Conservation (phyloP, 345 rosid species). For the Gossypium turneri region DNA sequence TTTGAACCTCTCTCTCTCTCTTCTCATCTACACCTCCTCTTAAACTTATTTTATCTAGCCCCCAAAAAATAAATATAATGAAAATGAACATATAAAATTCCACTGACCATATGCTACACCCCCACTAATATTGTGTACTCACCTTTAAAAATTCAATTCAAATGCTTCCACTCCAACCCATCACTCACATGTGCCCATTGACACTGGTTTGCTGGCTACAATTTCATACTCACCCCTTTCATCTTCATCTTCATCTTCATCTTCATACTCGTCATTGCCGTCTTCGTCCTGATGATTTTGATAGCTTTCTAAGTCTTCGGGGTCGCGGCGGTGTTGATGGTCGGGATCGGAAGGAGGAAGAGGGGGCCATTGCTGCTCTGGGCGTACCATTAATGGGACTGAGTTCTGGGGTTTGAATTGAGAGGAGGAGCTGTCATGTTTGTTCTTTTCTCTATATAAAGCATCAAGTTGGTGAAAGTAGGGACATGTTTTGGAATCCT, state of each 20-base stretch:
- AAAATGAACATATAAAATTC: slow-evolving; percentile 23
- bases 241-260: slow-evolving; percentile 46
- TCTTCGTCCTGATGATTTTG: slow-evolving; percentile 37
- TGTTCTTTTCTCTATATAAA: slow-evolving; percentile 50
- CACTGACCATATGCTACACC: slow-evolving; percentile 13
- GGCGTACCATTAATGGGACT: slow-evolving; percentile 57
- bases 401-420: slow-evolving; percentile 41
- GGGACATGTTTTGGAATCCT: slow-evolving; percentile 78
- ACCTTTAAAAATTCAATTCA: slow-evolving; percentile 2
- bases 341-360: slow-evolving; percentile 22
- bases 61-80: slow-evolving; percentile 25
- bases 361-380: slow-evolving; percentile 81
- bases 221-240: slow-evolving; percentile 54
- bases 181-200: slow-evolving; percentile 18
- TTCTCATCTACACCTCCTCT: background rate
- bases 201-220: slow-evolving; percentile 42
- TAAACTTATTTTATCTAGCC: slow-evolving; percentile 19
- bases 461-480: slow-evolving; percentile 72
- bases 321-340: slow-evolving; percentile 3
- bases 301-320: slow-evolving; percentile 33
- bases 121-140: slow-evolving; percentile 18
- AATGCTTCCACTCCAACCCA: background rate
- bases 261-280: slow-evolving; percentile 30
- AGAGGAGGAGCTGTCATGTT: slow-evolving; percentile 18
- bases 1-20: background rate